Evolutionary conservation across 192 early-diverging fungal species (phyloP).

Genomic region (Obelidium mucronatum): DNA sequence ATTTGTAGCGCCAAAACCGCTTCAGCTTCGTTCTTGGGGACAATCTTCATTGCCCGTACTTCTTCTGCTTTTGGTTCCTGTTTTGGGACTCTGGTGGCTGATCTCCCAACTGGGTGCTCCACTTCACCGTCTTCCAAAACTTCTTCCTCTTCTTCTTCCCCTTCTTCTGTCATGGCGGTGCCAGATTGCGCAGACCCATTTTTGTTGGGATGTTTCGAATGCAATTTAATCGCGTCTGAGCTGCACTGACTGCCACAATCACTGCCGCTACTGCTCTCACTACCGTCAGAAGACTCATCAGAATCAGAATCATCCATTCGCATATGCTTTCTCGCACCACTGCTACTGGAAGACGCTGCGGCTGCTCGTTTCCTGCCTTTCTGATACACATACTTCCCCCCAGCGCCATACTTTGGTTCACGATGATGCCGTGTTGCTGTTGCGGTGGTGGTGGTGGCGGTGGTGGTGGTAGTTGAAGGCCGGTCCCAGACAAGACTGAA

Average conservation of each 20-base stretch:
- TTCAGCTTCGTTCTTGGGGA: neutral
- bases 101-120: too few species aligned
- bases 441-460: neutral
- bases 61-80: too few species aligned
- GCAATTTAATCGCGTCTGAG: too few species aligned
- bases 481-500: constrained; percentile 29
- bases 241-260: neutral
- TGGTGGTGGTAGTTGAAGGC: neutral
- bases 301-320: neutral
- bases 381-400: constrained; percentile 16
- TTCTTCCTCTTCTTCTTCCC: constrained; percentile 10
- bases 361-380: neutral
- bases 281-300: neutral
- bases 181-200: too few species aligned
- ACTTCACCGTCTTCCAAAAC: constrained; percentile 16
- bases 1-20: constrained; percentile 2
- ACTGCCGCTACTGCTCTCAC: neutral
- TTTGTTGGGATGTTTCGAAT: too few species aligned
- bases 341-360: neutral
- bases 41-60: too few species aligned
- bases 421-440: too few species aligned
- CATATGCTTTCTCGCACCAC: neutral
- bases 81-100: too few species aligned
- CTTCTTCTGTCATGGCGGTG: too few species aligned
- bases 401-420: neutral